phyloP scores from a whole-genome alignment of 345 rosid species.

The Linum trigynum region DNA sequence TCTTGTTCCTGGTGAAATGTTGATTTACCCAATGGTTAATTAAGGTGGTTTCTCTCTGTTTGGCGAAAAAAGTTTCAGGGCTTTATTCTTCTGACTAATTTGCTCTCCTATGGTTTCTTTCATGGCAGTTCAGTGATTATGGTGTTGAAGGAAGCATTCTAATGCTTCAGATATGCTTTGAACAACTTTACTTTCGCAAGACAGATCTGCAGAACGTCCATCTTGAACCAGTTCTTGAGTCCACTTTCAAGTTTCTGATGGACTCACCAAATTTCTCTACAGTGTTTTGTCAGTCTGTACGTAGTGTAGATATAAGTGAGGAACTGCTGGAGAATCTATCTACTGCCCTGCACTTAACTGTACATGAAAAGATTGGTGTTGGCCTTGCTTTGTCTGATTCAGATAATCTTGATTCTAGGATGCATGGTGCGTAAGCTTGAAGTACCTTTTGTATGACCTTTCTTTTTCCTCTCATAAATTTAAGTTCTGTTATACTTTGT shows the following conservation, averaged over 20 bases:
- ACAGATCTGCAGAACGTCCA: conserved; percentile 32
- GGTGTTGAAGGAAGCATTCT: conserved; percentile 54
- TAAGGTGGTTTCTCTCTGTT: not conserved
- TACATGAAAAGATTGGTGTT: conserved; percentile 53
- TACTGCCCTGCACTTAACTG: conserved; percentile 36
- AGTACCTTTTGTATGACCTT: not conserved
- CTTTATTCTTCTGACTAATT: not conserved
- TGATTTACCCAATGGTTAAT: not conserved
- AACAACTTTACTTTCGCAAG: conserved; percentile 34
- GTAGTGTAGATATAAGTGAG: conserved; percentile 35
- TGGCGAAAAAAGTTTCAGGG: not conserved
- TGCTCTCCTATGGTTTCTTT: not conserved
- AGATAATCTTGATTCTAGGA: conserved; percentile 38
- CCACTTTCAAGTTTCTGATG: conserved; percentile 44
- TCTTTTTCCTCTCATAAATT: not conserved
- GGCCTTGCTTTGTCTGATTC: conserved; percentile 67
- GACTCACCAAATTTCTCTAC: conserved; percentile 51
- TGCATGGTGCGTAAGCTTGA: conserved; percentile 35
- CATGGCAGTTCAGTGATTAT: conserved; percentile 46
- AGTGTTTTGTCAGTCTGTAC: conserved; percentile 49
- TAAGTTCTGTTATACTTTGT: not conserved
- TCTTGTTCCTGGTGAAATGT: not conserved
- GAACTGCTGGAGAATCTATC: conserved; percentile 42
- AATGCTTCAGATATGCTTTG: conserved; percentile 58
- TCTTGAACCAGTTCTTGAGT: conserved; percentile 38